phyloP scores from a whole-genome alignment of 2,329 filamentous ascomycete species.

The Fusarium sp. region DNA sequence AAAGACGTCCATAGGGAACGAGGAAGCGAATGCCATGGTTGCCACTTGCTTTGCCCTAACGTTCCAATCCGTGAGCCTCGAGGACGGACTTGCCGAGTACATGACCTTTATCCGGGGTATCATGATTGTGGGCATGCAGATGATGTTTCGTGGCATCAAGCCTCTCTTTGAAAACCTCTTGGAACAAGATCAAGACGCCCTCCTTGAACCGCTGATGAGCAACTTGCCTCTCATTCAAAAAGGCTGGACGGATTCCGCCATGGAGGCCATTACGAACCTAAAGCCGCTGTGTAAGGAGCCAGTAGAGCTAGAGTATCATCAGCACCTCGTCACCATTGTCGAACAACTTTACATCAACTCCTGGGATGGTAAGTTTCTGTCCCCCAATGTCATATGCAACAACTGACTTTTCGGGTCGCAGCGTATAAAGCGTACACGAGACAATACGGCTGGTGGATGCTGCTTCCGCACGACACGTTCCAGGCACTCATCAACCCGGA shows the following conservation, averaged over 20 bases:
- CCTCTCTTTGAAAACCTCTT: slow-evolving; percentile 67
- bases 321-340: slow-evolving; percentile 63
- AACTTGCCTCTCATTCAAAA: slow-evolving; percentile 62
- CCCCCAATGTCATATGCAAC: not conserved
- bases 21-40: slow-evolving; percentile 72
- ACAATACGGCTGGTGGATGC: slow-evolving; percentile 73
- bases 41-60: slow-evolving; percentile 73
- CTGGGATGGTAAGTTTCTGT: slow-evolving; percentile 62
- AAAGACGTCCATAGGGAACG: slow-evolving; percentile 59
- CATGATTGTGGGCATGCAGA: slow-evolving; percentile 68
- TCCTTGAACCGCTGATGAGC: slow-evolving; percentile 63
- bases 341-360: slow-evolving; percentile 68
- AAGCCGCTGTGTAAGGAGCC: slow-evolving; percentile 60
- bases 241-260: slow-evolving; percentile 64
- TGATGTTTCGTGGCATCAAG: slow-evolving; percentile 64
- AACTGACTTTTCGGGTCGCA: slow-evolving; percentile 41
- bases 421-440: slow-evolving; percentile 66
- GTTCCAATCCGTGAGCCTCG: slow-evolving; percentile 71
- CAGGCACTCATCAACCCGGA: slow-evolving; percentile 64
- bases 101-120: slow-evolving; percentile 74
- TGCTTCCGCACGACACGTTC: slow-evolving; percentile 68
- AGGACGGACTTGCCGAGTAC: slow-evolving; percentile 73
- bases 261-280: slow-evolving; percentile 60
- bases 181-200: slow-evolving; percentile 57
- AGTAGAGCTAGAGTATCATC: slow-evolving; percentile 64